Base-by-base conservation (phyloP, 1,139 yeast species). In the Kurtzmaniella natalensis region DNA sequence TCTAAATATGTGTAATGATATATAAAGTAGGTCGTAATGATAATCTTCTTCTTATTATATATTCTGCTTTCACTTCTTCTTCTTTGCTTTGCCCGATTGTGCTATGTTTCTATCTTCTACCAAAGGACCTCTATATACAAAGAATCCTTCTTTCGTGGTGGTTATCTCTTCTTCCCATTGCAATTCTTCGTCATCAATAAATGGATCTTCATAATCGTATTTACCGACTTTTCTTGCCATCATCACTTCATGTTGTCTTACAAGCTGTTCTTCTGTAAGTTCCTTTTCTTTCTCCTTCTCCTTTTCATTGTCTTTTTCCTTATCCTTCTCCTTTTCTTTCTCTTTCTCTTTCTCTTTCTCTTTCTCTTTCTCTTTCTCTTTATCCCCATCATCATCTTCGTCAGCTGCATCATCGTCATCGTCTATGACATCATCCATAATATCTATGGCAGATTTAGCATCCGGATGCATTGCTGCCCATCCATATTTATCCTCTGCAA, bases 91-190 rank as follows among this genome's bases (percentile, higher is more conserved):
- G 14, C 38, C 36, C 8, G 46, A 37, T 19, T 27, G 29, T 38
- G 30, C 30, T 3, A 11, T 17, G 19, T 22, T 31, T 37, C 70
- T 44, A 43, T 83, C 94, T 38, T 83, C 92, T 21, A 84, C 80
- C 41, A 94, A 65, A 4, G 96, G 95, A 0, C 99, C 99, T 68
- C 89, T 86, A 55, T 81, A 94, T 1, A 94, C 96, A 50, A 92
- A 94, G 56, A 92, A 94, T 2, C 98, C 98, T 51, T 92, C 97
- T 45, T 85, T 84, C 0, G 96, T 88, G 1, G 94, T 78, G 2
- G 94, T 92, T 7, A 95, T 80, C 46, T 85, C 94, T 54, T 89
- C 96, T 56, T 92, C 97, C 85, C 94, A 85, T 41, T 79, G 76
- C 48, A 88, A 66, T 58, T 92, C 99, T 18, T 85, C 76, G 56